Evolutionary conservation across 2,329 filamentous ascomycete genomes (phyloP), one percentile per base, ranked within the genome.

Genomic region (Cladophialophora carrionii): DNA sequence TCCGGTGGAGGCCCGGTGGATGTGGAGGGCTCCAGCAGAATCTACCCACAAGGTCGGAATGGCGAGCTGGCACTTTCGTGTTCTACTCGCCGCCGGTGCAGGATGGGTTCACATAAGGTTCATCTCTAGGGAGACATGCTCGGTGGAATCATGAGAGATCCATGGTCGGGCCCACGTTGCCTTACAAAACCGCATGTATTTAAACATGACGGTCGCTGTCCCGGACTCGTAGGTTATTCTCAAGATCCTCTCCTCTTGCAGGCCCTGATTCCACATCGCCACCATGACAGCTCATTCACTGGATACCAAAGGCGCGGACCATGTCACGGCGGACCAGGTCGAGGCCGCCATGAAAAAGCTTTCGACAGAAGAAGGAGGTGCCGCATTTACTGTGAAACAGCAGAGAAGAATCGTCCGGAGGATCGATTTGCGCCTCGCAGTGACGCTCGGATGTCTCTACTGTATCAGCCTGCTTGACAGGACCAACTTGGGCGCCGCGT

Each of bases 391-490:
- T 54, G 26, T 53, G 37, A 57, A 58, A 48, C 87, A 94, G 76
- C 85, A 90, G 78, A 85, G 80, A 73, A 83, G 78, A 51, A 90
- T 95, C 72, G 86, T 92, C 53, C 82, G 83, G 63, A 85, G 86
- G 14, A 81, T 95, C 71, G 91, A 96, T 76, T 79, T 81, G 32
- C 85, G 88, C 2, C 79, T 90, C 2, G 84, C 90, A 46, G 74
- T 83, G 4, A 87, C 84, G 1, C 84, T 87, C 4, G 88, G 88
- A 26, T 74, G 83, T 69, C 84, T 91, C 78, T 93, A 92, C 76
- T 91, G 89, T 74, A 82, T 91, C 71, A 89, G 85, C 68, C 78
- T 93, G 66, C 90, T 94, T 87, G 91, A 95, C 73, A 82, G 91
- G 32, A 91, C 89, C 2, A 94, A 94, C 76, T 78, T 93, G 74